These are phyloP conservation scores for Fragaria vesca DNA, from an alignment of 306 rosid genomes.

Conservation along the genomic window DNA sequence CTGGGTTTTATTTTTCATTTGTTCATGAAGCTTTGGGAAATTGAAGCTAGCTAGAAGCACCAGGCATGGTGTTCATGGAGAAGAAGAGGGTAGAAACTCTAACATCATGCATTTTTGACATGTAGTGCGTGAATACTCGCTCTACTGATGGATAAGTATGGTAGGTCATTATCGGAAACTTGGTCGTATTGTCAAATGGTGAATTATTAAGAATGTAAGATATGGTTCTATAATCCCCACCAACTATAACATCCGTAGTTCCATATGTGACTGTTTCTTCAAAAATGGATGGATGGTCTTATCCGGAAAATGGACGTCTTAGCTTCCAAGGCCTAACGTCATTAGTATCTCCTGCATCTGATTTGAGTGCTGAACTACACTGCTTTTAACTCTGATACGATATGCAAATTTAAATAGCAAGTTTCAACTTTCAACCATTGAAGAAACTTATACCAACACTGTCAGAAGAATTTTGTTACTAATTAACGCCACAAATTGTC, in stretches of 20 bases:
- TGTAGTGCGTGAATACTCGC: not conserved
- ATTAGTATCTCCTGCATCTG: not conserved
- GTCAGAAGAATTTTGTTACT: too few species aligned
- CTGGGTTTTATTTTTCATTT: not conserved
- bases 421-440: too few species aligned
- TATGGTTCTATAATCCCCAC: not conserved
- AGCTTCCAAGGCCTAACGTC: not conserved
- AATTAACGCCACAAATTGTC: too few species aligned
- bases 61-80: not conserved
- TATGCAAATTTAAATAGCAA: too few species aligned
- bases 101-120: not conserved
- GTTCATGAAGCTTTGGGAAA: not conserved
- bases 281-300: not conserved
- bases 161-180: not conserved
- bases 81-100: not conserved
- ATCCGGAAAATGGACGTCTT: not conserved
- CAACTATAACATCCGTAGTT: not conserved
- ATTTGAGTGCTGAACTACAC: not conserved
- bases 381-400: too few species aligned
- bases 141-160: not conserved
- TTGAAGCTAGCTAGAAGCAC: not conserved
- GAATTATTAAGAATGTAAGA: not conserved
- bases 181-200: not conserved
- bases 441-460: too few species aligned
- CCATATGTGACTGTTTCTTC: not conserved